A percentile compares a stretch with the other conserved stretches of the same genome.
Evolutionary conservation across 257 asterid genomes (phyloP).

Genomic region (Cinchona pubescens): DNA sequence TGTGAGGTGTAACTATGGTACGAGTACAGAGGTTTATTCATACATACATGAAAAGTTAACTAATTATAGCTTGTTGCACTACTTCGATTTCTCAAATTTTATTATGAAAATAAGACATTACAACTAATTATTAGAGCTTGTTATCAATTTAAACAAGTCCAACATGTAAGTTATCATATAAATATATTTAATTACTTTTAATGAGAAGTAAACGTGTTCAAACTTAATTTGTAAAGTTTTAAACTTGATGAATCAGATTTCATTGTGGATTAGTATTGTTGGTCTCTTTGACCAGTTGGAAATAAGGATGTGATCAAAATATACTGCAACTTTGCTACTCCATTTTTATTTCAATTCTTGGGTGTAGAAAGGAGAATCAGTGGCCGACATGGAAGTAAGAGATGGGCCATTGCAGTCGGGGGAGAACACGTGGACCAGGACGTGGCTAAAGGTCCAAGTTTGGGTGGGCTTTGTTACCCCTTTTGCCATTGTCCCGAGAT

Average conservation of each 20-base stretch:
- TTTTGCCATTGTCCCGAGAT: slow-evolving; percentile 12
- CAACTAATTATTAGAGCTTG: too few species aligned
- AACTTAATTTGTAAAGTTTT: too few species aligned
- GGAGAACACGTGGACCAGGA: slow-evolving; percentile 29
- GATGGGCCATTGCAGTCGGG: slow-evolving; percentile 21
- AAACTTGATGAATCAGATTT: too few species aligned
- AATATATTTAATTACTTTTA: too few species aligned
- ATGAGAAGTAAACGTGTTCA: too few species aligned
- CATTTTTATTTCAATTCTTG: neutral
- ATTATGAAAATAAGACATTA: neutral
- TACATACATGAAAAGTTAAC: neutral
- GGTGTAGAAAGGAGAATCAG: neutral
- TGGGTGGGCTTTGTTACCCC: slow-evolving; percentile 18
- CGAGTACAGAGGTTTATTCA: neutral
- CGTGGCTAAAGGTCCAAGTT: slow-evolving; percentile 21
- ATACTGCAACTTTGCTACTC: too few species aligned
- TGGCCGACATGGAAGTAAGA: slow-evolving; percentile 25
- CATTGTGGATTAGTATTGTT: too few species aligned
- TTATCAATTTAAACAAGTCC: too few species aligned
- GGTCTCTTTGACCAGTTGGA: too few species aligned
- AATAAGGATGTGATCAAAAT: too few species aligned
- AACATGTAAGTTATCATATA: too few species aligned
- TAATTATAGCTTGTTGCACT: neutral
- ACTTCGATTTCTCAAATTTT: neutral
- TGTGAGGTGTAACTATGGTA: neutral